Base-by-base conservation (phyloP, 2,329 filamentous ascomycete genomes). In the Penicillium sp. region DNA sequence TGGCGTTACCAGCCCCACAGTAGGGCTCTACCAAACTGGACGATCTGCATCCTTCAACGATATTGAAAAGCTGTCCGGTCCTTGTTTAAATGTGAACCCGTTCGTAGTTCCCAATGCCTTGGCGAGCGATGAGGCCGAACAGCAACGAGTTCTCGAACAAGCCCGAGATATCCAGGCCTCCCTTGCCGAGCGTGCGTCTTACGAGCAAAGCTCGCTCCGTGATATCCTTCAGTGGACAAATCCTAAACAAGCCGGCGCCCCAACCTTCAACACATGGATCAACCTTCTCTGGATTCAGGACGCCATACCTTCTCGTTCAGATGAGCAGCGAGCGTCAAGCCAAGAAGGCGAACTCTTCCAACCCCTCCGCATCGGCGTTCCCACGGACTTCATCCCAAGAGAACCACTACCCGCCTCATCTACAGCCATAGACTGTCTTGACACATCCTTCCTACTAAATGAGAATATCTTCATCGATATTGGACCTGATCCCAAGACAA, bases 11-110 rank as follows among this genome's bases (percentile, higher is more conserved):
- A 70, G 53, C 30, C 73, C 73, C 2, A 67, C 65, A 0, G 70
- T 76, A 51, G 74, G 73, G 8, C 58, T 76, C 17, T 76, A 74
- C 64, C 73, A 75, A 55, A 68, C 69, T 3, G 73, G 72, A n/a
- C 70, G 73, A 50, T 74, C 72, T 7, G 70, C 69, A 1, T 60
- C 68, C 1, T 71, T 73, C 64, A 51, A 66, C 1, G 63, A 66
- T 17, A 66, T 74, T 21, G 69, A 74, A n/a, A 63, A 56, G 4
- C 56, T 73, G 13, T 67, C 67, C 7, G 69, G 69, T 0, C 74
- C 74, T n/a, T 74, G 71, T 56, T 62, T 76, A 17, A 76, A 75
- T 50, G 65, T 75, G 4, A 71, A 68, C 21, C 73, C 74, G 7
- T 66, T 75, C 9, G 65, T 66, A 7, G 62, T 73, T 7, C 57